A percentile compares a stretch with the other conserved stretches of the same genome.
Evolutionary conservation across 2,329 filamentous ascomycete species (phyloP).

Genomic region (Hymenoscyphus occultus): DNA sequence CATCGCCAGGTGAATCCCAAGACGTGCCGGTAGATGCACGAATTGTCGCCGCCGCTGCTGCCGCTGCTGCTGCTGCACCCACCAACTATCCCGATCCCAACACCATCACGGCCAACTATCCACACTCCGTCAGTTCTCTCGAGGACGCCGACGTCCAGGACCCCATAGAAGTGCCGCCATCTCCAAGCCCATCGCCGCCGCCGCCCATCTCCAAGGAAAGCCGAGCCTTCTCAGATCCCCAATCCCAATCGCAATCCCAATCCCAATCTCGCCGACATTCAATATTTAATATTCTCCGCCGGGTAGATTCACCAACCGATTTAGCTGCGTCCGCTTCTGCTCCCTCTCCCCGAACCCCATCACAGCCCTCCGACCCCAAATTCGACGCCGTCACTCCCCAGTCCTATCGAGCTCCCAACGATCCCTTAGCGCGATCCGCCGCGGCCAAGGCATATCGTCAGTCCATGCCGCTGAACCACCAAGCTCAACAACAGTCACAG

Average conservation of each 20-base stretch:
- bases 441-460: slow-evolving; percentile 40
- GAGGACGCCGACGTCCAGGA: background rate
- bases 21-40: slow-evolving; percentile 28
- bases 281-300: slow-evolving; percentile 38
- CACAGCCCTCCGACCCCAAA: slow-evolving; percentile 24
- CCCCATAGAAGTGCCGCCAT: slow-evolving; percentile 1
- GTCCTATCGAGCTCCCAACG: slow-evolving; percentile 28
- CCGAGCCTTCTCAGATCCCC: slow-evolving; percentile 31
- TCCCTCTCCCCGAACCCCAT: slow-evolving; percentile 19
- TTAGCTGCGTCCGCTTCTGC: slow-evolving; percentile 20
- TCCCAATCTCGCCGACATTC: slow-evolving; percentile 35
- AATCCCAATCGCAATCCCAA: slow-evolving; percentile 26
- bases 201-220: slow-evolving; percentile 28
- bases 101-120: slow-evolving; percentile 12
- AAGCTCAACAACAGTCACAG: slow-evolving; percentile 43
- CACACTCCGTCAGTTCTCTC: background rate
- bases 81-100: slow-evolving; percentile 8
- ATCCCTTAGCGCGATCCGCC: slow-evolving; percentile 29
- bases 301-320: slow-evolving; percentile 28
- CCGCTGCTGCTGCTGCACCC: slow-evolving; percentile 10
- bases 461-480: slow-evolving; percentile 43
- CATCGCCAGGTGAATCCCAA: slow-evolving; percentile 20
- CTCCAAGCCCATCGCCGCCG: slow-evolving; percentile 11
- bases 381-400: slow-evolving; percentile 35
- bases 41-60: slow-evolving; percentile 18